These are phyloP conservation scores for Leishmania braziliensis DNA, from an alignment of 208 protist genomes.

Conservation along the genomic window DNA sequence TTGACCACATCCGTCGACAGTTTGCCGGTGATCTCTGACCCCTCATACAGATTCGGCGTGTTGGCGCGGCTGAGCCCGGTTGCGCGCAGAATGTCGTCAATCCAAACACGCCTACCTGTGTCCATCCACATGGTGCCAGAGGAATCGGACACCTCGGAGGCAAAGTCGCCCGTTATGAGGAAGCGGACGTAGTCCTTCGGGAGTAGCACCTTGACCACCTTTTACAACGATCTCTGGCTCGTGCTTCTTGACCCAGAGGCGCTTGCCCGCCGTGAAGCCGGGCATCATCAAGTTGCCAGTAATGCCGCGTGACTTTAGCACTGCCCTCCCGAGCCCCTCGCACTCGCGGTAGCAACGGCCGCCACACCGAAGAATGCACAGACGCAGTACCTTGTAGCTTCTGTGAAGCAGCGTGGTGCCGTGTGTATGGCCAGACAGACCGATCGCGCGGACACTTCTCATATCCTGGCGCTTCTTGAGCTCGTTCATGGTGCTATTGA, in stretches of 20 bases:
- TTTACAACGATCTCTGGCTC: slow-evolving; percentile 65
- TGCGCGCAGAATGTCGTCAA: slow-evolving; percentile 61
- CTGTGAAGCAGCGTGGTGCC: slow-evolving; percentile 71
- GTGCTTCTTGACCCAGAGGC: slow-evolving; percentile 76
- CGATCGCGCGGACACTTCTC: slow-evolving; percentile 50
- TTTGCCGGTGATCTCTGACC: slow-evolving; percentile 54
- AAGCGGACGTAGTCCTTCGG: slow-evolving; percentile 81
- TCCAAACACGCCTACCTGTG: slow-evolving; percentile 70
- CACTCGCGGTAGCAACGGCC: slow-evolving; percentile 71
- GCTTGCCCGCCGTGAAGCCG: slow-evolving; percentile 82
- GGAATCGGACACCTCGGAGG: slow-evolving; percentile 74
- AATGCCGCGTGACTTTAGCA: slow-evolving; percentile 57
- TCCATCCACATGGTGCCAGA: slow-evolving; percentile 81
- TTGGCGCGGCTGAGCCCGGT: slow-evolving; percentile 59
- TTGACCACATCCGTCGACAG: slow-evolving; percentile 43
- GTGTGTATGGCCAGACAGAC: slow-evolving; percentile 79
- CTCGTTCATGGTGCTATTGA: slow-evolving; percentile 56
- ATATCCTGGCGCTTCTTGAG: slow-evolving; percentile 60
- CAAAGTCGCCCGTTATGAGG: slow-evolving; percentile 68
- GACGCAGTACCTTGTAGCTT: slow-evolving; percentile 56
- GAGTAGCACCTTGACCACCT: slow-evolving; percentile 68
- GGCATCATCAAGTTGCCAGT: slow-evolving; percentile 86
- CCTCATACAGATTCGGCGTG: slow-evolving; percentile 81
- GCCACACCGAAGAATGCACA: slow-evolving; percentile 85
- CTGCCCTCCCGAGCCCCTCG: slow-evolving; percentile 60